Evolutionary conservation across 2,329 filamentous ascomycete species (phyloP).

Genomic region (Xylariaceae sp.): DNA sequence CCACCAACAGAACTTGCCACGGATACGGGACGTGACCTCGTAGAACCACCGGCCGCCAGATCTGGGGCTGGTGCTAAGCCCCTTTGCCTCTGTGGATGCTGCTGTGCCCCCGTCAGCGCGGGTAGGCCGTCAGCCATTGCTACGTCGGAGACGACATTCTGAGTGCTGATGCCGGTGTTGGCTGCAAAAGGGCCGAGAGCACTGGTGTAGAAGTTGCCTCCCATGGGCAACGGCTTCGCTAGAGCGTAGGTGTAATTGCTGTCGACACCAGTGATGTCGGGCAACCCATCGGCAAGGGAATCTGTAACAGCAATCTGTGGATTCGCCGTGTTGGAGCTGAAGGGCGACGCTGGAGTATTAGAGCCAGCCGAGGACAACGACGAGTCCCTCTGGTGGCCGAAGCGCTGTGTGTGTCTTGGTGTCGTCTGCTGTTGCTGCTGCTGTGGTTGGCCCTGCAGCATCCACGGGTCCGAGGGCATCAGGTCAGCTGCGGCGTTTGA

Average conservation of each 20-base stretch:
- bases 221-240: conserved; percentile 39
- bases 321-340: conserved; percentile 50
- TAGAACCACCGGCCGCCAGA: conserved; percentile 34
- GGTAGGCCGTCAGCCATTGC: conserved; percentile 13
- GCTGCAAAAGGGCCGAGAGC: conserved; percentile 25
- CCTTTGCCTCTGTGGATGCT: conserved; percentile 30
- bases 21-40: conserved; percentile 48
- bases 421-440: conserved; percentile 18
- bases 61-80: conserved; percentile 45
- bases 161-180: conserved; percentile 27
- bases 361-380: conserved; percentile 59
- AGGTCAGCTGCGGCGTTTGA: conserved; percentile 26
- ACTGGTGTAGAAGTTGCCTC: conserved; percentile 36
- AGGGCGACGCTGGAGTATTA: conserved; percentile 57
- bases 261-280: conserved; percentile 40
- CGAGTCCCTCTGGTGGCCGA: conserved; percentile 55
- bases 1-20: conserved; percentile 55
- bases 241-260: conserved; percentile 40
- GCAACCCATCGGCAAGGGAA: conserved; percentile 42
- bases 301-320: conserved; percentile 56
- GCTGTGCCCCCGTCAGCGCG: conserved; percentile 18
- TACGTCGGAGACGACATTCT: conserved; percentile 13
- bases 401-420: conserved; percentile 29
- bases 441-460: conserved; percentile 20
- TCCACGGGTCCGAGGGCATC: conserved; percentile 32